These are phyloP conservation scores for Cercis canadensis DNA, from an alignment of 306 rosid species.

Conservation along the genomic window DNA sequence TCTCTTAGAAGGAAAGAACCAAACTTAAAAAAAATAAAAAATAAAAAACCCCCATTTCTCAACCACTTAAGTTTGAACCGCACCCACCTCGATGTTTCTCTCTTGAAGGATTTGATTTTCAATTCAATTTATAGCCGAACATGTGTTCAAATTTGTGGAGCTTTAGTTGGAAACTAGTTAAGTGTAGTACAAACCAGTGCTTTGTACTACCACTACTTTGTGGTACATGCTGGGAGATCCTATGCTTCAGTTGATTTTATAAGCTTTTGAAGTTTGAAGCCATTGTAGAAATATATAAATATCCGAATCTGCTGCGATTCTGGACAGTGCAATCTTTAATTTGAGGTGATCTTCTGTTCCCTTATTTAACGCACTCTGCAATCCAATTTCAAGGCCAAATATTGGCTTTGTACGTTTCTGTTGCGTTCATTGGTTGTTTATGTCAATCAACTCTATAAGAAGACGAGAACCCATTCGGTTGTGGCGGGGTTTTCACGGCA, in stretches of 20 bases:
- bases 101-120: too few relatives aligned
- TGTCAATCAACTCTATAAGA: slow-evolving; percentile 25
- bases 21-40: background rate
- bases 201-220: slow-evolving; percentile 38
- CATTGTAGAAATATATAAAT: slow-evolving; percentile 9
- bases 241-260: background rate
- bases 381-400: background rate
- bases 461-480: background rate
- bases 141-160: slow-evolving; percentile 6
- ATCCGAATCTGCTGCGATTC: background rate
- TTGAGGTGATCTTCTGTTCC: slow-evolving; percentile 3
- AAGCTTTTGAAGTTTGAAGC: background rate
- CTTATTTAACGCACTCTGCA: background rate
- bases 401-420: background rate
- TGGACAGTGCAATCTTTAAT: background rate
- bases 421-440: background rate
- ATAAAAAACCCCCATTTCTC: background rate
- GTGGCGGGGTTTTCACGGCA: background rate
- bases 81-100: slow-evolving; percentile 13
- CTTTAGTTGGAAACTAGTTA: slow-evolving; percentile 21
- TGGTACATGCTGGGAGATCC: slow-evolving; percentile 46
- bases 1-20: background rate
- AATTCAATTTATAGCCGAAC: slow-evolving; percentile 32
- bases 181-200: slow-evolving; percentile 47
- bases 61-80: background rate